Conservation (phyloP, 495 filamentous ascomycete species). For the Daldinia concentrica region DNA sequence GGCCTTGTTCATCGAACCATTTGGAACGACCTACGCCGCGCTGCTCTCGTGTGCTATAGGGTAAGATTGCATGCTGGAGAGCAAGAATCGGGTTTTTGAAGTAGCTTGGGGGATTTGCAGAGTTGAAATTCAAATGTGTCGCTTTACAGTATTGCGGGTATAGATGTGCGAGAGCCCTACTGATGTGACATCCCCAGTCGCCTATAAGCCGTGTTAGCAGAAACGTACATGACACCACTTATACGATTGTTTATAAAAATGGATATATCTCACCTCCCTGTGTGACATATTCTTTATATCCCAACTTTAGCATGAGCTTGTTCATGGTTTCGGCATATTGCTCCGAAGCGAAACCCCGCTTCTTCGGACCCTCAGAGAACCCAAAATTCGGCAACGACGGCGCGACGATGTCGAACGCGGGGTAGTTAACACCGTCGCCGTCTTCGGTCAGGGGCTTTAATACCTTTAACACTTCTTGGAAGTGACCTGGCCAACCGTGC, state of each 20-base stretch:
- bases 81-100: conserved; percentile 54
- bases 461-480: conserved; percentile 71
- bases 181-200: conserved; percentile 73
- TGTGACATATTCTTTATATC: conserved; percentile 69
- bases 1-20: conserved; percentile 64
- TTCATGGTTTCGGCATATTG: conserved; percentile 70
- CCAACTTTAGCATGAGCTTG: conserved; percentile 71
- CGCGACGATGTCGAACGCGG: conserved; percentile 70
- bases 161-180: conserved; percentile 63
- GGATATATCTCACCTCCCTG: conserved; percentile 50
- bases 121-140: conserved; percentile 70
- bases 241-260: neutral
- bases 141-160: conserved; percentile 68
- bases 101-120: conserved; percentile 49
- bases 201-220: conserved; percentile 45
- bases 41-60: conserved; percentile 48
- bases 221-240: neutral
- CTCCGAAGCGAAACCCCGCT: conserved; percentile 64
- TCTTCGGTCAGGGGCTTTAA: conserved; percentile 63
- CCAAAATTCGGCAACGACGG: conserved; percentile 76
- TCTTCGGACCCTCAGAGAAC: conserved; percentile 63
- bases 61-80: conserved; percentile 54
- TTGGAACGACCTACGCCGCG: conserved; percentile 56
- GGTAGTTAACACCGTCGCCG: conserved; percentile 51
- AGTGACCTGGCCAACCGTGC: conserved; percentile 74